These are phyloP conservation scores for Lactarius tabidus DNA, from an alignment of 768 basidiomycete species.

Conservation along the genomic window DNA sequence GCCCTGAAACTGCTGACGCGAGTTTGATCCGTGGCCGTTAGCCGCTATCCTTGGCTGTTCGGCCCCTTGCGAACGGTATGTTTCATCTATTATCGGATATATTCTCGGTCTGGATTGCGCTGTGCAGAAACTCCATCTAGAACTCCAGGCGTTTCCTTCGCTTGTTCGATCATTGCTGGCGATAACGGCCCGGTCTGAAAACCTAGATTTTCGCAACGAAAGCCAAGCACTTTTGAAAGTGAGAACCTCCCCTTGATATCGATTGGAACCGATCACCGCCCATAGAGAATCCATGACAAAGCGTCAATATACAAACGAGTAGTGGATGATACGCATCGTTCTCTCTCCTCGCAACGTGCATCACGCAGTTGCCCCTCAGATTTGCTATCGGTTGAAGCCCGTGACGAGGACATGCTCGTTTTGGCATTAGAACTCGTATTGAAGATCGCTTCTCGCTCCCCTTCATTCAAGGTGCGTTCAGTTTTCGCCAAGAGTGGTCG, in stretches of 20 bases:
- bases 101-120: conserved; percentile 8
- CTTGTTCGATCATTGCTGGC: conserved; percentile 19
- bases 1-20: neutral
- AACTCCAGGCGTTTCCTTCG: conserved; percentile 22
- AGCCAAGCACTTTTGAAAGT: conserved; percentile 3
- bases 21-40: conserved; percentile 30
- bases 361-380: neutral
- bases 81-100: conserved; percentile 12
- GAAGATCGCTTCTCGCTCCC: conserved; percentile 14
- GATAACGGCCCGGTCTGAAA: conserved; percentile 14
- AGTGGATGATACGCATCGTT: no score
- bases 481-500: neutral
- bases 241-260: neutral
- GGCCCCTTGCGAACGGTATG: conserved; percentile 61
- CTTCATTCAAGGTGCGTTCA: conserved; percentile 17
- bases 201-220: conserved; percentile 5
- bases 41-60: conserved; percentile 76
- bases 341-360: neutral
- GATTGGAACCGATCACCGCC: conserved; percentile 2
- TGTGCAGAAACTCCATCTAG: conserved; percentile 19
- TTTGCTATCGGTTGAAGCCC: neutral
- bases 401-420: conserved; percentile 12
- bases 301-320: conserved; percentile 5
- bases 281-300: conserved; percentile 9
- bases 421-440: conserved; percentile 21